Conservation (phyloP, 768 basidiomycete genomes). For the Mycena rebaudengoi region DNA sequence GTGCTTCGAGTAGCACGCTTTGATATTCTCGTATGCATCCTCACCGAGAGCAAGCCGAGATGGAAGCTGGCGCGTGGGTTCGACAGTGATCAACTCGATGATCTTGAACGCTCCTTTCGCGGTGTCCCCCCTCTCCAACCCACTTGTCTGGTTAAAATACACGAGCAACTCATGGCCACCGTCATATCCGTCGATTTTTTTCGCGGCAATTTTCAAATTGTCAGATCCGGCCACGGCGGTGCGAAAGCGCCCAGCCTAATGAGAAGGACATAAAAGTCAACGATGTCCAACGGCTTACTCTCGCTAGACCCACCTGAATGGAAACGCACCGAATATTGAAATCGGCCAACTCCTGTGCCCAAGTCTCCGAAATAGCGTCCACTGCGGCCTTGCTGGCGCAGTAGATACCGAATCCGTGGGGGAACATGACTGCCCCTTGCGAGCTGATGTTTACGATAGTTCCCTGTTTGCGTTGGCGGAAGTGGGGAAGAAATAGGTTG, state of each 20-base stretch:
- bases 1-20: not conserved
- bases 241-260: constrained; percentile 22
- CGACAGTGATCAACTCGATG: constrained; percentile 15
- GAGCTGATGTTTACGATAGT: constrained; percentile 31
- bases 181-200: constrained; percentile 20
- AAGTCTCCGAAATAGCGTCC: constrained; percentile 19
- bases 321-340: constrained; percentile 10
- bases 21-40: constrained; percentile 2
- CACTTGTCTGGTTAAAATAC: constrained; percentile 1
- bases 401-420: constrained; percentile 24
- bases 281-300: not conserved
- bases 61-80: constrained; percentile 9
- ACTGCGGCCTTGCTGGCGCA: constrained; percentile 27
- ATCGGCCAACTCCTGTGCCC: not conserved
- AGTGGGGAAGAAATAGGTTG: constrained; percentile 37
- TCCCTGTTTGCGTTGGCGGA: constrained; percentile 22
- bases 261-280: not conserved
- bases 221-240: constrained; percentile 19
- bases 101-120: constrained; percentile 12
- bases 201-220: constrained; percentile 3
- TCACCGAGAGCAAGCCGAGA: constrained; percentile 18
- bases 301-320: not conserved
- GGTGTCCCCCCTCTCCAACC: constrained; percentile 24
- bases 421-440: constrained; percentile 1
- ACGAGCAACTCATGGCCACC: constrained; percentile 9